Percentiles rank a stretch among this genome's conserved stretches.
Evolutionary conservation across 192 early-diverging fungal species (phyloP).

Genomic region (Linnemannia elongata): DNA sequence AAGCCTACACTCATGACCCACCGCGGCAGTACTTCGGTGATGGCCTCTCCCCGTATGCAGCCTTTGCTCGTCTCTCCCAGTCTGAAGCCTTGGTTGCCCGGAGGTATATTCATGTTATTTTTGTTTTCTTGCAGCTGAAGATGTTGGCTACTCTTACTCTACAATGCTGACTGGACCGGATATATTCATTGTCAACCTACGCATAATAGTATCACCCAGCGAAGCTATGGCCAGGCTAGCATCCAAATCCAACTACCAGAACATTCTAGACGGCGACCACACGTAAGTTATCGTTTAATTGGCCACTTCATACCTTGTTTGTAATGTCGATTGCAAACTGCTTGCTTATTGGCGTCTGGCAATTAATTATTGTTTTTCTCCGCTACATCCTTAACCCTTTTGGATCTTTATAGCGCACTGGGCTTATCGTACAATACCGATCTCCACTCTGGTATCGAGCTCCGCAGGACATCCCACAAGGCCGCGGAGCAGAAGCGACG

Average conservation of each 20-base stretch:
- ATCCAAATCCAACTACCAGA: conserved; percentile 83
- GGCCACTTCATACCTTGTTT: background rate
- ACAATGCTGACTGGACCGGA: conserved; percentile 34
- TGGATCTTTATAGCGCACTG: conserved; percentile 61
- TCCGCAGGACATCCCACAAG: conserved; percentile 91
- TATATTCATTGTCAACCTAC: background rate
- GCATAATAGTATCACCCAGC: conserved; percentile 38
- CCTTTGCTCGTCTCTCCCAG: conserved; percentile 48
- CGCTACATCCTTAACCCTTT: no score
- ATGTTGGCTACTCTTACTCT: background rate
- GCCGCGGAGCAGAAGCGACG: conserved; percentile 96
- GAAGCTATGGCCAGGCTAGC: conserved; percentile 62
- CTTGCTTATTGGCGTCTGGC: background rate
- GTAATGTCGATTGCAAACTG: background rate
- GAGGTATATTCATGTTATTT: conserved; percentile 30
- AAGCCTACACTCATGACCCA: conserved; percentile 48
- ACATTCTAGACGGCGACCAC: conserved; percentile 87
- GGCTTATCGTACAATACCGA: conserved; percentile 83
- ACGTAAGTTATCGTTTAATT: conserved; percentile 62
- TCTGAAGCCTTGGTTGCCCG: conserved; percentile 44
- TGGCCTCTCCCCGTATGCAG: conserved; percentile 42
- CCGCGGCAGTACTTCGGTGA: conserved; percentile 17
- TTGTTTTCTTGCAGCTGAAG: background rate
- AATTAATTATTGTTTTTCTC: conserved; percentile 1
- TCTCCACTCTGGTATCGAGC: conserved; percentile 83